Percentiles rank a stretch among this genome's conserved stretches.
Conservation (phyloP, 164 flowering plant genomes). For the Houttuynia cordata region DNA sequence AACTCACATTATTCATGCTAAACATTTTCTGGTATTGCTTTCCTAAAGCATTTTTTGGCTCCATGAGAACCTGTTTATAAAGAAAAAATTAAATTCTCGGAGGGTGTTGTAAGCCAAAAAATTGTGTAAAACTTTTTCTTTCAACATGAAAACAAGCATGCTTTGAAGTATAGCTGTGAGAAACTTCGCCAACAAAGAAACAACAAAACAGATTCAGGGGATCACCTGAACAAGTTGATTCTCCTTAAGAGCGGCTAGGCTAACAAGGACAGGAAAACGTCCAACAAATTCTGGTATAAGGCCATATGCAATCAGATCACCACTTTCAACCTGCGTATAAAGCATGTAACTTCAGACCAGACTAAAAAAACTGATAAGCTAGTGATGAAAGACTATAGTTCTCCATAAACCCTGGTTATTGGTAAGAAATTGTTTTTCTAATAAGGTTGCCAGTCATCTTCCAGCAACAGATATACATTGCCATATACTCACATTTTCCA, state of each 20-base stretch:
- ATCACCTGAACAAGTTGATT: constrained; percentile 92
- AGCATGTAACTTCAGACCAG: neutral
- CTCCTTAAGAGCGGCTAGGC: constrained; percentile 82
- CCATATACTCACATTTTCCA: constrained; percentile 55
- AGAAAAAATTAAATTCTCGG: too few species aligned
- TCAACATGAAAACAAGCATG: neutral
- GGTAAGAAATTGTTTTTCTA: neutral
- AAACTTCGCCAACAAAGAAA: neutral
- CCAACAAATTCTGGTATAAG: constrained; percentile 98
- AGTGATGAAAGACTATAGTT: neutral
- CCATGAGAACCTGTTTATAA: constrained; percentile 57
- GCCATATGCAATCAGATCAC: constrained; percentile 90
- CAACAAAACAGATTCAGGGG: neutral
- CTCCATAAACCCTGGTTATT: neutral
- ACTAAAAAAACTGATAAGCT: neutral
- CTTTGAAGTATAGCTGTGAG: neutral
- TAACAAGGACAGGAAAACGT: constrained; percentile 90
- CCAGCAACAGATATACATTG: neutral
- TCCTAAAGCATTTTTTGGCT: constrained; percentile 95
- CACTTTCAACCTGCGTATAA: constrained; percentile 78
- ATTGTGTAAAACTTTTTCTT: too few species aligned
- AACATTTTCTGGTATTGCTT: constrained; percentile 95
- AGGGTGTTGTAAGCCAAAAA: too few species aligned
- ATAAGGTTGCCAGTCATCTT: neutral
- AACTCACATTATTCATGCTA: constrained; percentile 84